Evolutionary conservation across 129 eudicot genomes (phyloP).

Genomic region (Centrapalus pauciflorus): DNA sequence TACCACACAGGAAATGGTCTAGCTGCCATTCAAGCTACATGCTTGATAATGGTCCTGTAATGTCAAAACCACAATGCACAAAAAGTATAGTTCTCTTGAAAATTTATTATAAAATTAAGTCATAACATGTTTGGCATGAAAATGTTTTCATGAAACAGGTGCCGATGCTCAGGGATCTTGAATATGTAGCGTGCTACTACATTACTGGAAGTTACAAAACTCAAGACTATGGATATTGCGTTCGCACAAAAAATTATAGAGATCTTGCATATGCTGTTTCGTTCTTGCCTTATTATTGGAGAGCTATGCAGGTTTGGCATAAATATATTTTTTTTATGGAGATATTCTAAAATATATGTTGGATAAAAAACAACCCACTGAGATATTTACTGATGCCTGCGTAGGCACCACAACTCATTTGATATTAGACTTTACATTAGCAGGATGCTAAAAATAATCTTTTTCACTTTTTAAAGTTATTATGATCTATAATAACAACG

Average conservation of each 20-base stretch:
- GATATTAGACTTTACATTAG: not conserved
- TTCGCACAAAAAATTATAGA: slow-evolving; percentile 58
- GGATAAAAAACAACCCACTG: not conserved
- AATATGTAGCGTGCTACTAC: slow-evolving; percentile 82
- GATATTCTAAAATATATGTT: not conserved
- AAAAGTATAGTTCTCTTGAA: not conserved
- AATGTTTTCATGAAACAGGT: slow-evolving; percentile 46
- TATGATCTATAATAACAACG: not conserved
- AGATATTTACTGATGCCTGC: not conserved
- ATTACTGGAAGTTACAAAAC: slow-evolving; percentile 88
- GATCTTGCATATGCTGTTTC: slow-evolving; percentile 96
- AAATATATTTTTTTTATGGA: not conserved
- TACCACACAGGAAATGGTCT: too few species aligned
- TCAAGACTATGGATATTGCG: slow-evolving; percentile 86
- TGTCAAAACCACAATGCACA: not conserved
- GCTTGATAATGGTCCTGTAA: not conserved
- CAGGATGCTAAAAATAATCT: not conserved
- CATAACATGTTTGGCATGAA: not conserved
- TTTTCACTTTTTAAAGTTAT: not conserved
- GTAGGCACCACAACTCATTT: not conserved
- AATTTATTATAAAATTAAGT: not conserved
- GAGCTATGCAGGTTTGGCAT: slow-evolving; percentile 90
- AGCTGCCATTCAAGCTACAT: not conserved
- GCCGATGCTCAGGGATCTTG: slow-evolving; percentile 89
- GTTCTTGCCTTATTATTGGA: slow-evolving; percentile 94